Evolutionary conservation across 768 basidiomycete species (phyloP), one percentile per base, ranked within the genome.

Genomic region (Gymnopilus dilepis): DNA sequence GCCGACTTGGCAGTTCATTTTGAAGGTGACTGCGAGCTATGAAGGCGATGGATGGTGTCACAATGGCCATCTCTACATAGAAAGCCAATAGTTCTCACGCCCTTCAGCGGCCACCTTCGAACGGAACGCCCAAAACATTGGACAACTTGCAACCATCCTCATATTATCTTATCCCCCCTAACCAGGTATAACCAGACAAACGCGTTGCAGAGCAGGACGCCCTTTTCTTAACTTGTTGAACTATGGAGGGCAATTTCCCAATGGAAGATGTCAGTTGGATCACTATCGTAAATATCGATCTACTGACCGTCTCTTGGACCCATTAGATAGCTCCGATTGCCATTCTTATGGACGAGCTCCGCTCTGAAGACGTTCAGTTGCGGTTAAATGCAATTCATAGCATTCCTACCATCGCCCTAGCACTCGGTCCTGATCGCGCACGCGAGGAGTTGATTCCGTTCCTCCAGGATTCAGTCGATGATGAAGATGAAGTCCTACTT

Each of bases 391-490:
- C 97, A 62, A 96, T 99, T 65, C 95, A 95, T 77, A 93, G 96
- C 77, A 86, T 99, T 71, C 95, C 95, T 54, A 99, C 97, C 50
- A 99, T 99, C 77, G 97, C 97, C 5, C 86, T 99, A 64, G 97
- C 97, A 17, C 84, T 99, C 54, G 97, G 97, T 6, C 88, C 95
- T 42, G 92, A 96, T 81, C 92, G 97, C 68, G 93, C 96, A 24
- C 87, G 97, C 64, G 92, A 95, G 58, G 97, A 99, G 74, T 86
- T 99, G 67, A 86, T 99, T 64, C 94, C 95, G 1, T 99, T 99
- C 81, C 86, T 99, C 56, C 94, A 95, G 78, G 97, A 99, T 71
- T 96, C 95, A n/a, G 89, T 99, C 66, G 97, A 99, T 75, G 97
- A 99, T 71, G 97, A 99, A 77, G 97, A 99, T 75, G 97, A 99